A percentile compares a stretch with the other conserved stretches of the same genome.
These are phyloP conservation scores for Tricholoma bakamatsutake DNA, from an alignment of 768 basidiomycete genomes.

Conservation along the genomic window DNA sequence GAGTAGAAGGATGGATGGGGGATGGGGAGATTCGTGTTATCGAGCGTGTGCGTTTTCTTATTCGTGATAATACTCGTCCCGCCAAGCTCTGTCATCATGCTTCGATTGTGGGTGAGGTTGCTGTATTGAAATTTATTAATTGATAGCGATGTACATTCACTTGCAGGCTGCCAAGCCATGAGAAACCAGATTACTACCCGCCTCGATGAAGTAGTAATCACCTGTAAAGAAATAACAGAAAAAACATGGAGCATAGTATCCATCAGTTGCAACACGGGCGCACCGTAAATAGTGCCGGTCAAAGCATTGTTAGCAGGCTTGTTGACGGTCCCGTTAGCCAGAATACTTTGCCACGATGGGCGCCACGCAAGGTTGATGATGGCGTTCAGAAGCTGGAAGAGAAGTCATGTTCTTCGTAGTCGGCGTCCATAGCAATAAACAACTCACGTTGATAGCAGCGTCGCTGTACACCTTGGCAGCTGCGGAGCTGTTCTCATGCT, in stretches of 20 bases:
- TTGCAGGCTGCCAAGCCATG: constrained; percentile 37
- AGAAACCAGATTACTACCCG: constrained; percentile 45
- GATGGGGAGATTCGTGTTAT: too few species aligned
- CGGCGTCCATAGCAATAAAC: not conserved
- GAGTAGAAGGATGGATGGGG: constrained; percentile 1
- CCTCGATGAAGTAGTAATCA: constrained; percentile 58
- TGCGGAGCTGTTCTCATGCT: constrained; percentile 28
- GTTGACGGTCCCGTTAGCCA: constrained; percentile 16
- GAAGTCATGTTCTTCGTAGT: not conserved
- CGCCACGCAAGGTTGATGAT: constrained; percentile 14
- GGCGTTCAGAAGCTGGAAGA: constrained; percentile 9
- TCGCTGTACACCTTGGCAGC: constrained; percentile 36
- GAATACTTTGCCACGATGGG: constrained; percentile 14
- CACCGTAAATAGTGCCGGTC: constrained; percentile 25
- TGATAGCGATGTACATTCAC: not conserved
- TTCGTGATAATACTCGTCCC: not conserved
- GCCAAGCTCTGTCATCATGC: not conserved
- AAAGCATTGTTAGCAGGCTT: constrained; percentile 12
- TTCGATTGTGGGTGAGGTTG: not conserved
- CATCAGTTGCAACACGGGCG: constrained; percentile 6
- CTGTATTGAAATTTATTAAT: not conserved
- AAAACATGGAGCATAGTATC: not conserved
- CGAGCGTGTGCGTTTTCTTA: not conserved
- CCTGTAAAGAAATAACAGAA: constrained; percentile 26
- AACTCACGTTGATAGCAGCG: constrained; percentile 43